Base-by-base conservation (phyloP, 2,329 filamentous ascomycete genomes). In the Fusarium pseudograminearum region DNA sequence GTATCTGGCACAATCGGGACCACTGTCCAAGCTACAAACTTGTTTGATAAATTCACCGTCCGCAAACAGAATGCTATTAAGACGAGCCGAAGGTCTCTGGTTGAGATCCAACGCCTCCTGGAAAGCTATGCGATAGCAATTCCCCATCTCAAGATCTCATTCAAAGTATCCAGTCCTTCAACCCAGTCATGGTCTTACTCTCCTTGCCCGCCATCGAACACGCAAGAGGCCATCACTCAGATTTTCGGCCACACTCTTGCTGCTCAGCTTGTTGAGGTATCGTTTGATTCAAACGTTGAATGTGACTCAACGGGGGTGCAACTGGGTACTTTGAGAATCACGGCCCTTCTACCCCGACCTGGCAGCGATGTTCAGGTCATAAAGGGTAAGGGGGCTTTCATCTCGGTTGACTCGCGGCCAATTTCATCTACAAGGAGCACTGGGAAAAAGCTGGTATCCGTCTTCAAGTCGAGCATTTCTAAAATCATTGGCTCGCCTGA, bases 391-490 rank as follows among this genome's bases (percentile, higher is more conserved):
- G 83, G 85, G 1, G 78, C 84, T 7, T 93, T 89, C 75, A 79
- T 94, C 33, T 92, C 90, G 1, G 83, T 94, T 24, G 91, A 94
- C 74, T 83, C 83, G 16, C 85, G 92, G 20, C 91, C 91, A 5
- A 80, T 94, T 16, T 85, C 86, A 4, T 74, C 83, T 9, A 76
- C 77, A 4, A 81, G 83, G 57, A 89, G 89, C 3, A 86, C 84
- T 0, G 83, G 86, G 46, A 92, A 89, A 76, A 88, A 88, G 71
- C 78, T 94, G 4, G 63, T 84, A 2, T 78, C 78, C 1, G 78
- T 84, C 1, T 89, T 90, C 74, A 87, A 84, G 64, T 80, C 82
- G 2, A 80, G 83, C 57, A 57, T 92, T 22, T 65, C 67, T 77
- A 76, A 68, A 73, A 72, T 55, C 58, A 70, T 67, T 68, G 73